These are phyloP conservation scores for Pseudomonodictys pantanalensis DNA, from an alignment of 495 filamentous ascomycete species.

Conservation along the genomic window DNA sequence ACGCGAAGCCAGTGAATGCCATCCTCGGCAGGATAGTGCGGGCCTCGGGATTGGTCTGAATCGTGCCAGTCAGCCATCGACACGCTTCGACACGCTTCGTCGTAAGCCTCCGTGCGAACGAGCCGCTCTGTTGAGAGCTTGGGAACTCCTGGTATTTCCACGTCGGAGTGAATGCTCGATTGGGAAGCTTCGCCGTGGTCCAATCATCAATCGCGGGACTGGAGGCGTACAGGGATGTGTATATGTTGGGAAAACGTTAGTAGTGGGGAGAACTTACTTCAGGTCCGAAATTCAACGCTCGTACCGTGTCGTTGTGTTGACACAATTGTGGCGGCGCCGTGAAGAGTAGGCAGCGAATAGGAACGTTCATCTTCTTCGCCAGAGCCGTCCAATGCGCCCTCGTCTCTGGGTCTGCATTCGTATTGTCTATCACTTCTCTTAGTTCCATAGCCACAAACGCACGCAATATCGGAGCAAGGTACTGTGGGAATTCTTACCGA, in stretches of 20 bases:
- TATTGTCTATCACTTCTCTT: slow-evolving; percentile 66
- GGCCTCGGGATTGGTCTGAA: slow-evolving; percentile 75
- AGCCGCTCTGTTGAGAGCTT: too few species aligned
- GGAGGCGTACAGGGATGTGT: neutral
- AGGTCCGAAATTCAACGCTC: slow-evolving; percentile 63
- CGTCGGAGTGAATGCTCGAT: too few species aligned
- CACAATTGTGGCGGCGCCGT: slow-evolving; percentile 68
- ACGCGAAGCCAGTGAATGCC: slow-evolving; percentile 71
- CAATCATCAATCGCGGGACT: neutral
- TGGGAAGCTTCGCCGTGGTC: neutral
- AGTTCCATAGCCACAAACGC: too few species aligned
- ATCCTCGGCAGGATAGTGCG: slow-evolving; percentile 69
- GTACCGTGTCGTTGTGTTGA: slow-evolving; percentile 84
- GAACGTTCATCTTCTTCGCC: slow-evolving; percentile 64
- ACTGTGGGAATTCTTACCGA: slow-evolving; percentile 53
- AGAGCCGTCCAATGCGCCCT: slow-evolving; percentile 72
- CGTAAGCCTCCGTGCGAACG: too few species aligned
- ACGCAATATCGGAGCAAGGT: neutral
- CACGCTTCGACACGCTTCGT: too few species aligned
- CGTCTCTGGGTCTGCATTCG: slow-evolving; percentile 77
- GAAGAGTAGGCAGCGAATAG: slow-evolving; percentile 85
- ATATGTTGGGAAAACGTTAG: slow-evolving; percentile 8
- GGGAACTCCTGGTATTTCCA: too few species aligned
- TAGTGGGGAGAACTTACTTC: slow-evolving; percentile 38
- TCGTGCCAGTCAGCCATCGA: too few species aligned